Evolutionary conservation across 2,329 filamentous ascomycete genomes (phyloP), one percentile per base, ranked within the genome.

Genomic region (Scedosporium dehoogii): DNA sequence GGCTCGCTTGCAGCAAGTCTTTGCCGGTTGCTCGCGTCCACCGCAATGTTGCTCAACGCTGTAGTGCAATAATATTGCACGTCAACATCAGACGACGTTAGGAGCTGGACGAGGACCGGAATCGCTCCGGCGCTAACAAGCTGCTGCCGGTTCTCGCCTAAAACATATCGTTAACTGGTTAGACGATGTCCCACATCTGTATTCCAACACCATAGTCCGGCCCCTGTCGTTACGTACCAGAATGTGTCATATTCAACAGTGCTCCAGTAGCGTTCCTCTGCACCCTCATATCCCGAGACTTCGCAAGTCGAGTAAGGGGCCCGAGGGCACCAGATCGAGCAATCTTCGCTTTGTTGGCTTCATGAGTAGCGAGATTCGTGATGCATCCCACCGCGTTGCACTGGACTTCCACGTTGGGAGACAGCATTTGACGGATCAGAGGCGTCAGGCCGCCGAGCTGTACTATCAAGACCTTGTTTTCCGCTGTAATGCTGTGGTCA

Each of bases 41-140:
- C 94, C 6, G 94, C 94, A 69, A 99, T 99, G 74, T 99, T 99
- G 81, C 93, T 97, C 63, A 99, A 84, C 12, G 94, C 94, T 4
- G 94, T 99, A 18, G 94, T 99, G 79, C 94, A 99, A 77, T 99
- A 99, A 77, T 99, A 99, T 77, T 99, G 94, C 38, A 99, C 94
- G 72, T 99, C 94, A 67, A 97, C 92, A 71, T 99, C 94, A 63
- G 88, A 80, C 27, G 94, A 97, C 7, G 91, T 92, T 56, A 99
- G 86, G 25, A 99, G 86, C 72, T 97, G 92, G 48, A 99, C 94
- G 27, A 99, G 86, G 7, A 99, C 93, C 4, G 94, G 94, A 67
- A 99, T 97, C n/a, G 94, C 94, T 66, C 93, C 93, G 56, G 94
- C 94, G 68, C 96, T 96, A 67, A 99, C 94, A 29, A 99, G 88